Conservation (phyloP, 2,329 filamentous ascomycete species). For the Curvularia hawaiiensis region DNA sequence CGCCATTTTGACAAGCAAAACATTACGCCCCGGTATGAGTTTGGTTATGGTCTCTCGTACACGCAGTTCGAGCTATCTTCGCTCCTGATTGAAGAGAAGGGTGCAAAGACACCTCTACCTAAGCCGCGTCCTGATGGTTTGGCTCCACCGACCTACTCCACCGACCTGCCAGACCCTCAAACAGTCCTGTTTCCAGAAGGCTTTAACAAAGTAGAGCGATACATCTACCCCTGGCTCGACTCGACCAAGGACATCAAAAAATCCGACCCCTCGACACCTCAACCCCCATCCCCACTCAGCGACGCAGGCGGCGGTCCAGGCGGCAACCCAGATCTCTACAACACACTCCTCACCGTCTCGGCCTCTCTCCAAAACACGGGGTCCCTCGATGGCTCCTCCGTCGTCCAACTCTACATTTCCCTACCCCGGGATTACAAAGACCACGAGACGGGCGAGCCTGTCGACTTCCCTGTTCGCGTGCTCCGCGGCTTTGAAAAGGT, state of each 20-base stretch:
- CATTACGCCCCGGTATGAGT: conserved; percentile 79
- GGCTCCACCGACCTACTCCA: conserved; percentile 55
- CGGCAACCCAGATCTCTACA: conserved; percentile 70
- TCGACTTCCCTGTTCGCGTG: conserved; percentile 61
- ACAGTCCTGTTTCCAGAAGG: conserved; percentile 65
- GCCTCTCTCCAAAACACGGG: conserved; percentile 68
- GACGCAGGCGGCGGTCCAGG: conserved; percentile 71
- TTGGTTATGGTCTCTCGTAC: conserved; percentile 85
- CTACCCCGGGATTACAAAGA: conserved; percentile 53
- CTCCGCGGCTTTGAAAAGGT: conserved; percentile 54
- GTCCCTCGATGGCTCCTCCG: conserved; percentile 56
- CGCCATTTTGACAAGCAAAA: conserved; percentile 80
- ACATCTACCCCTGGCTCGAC: conserved; percentile 74
- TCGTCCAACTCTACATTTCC: conserved; percentile 63
- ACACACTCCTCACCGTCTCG: conserved; percentile 57
- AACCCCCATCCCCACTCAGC: conserved; percentile 62
- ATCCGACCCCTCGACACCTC: conserved; percentile 56
- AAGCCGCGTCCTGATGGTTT: conserved; percentile 43
- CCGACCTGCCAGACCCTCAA: conserved; percentile 59
- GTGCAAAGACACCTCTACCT: conserved; percentile 51
- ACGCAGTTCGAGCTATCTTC: conserved; percentile 71
- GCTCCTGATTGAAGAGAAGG: conserved; percentile 51
- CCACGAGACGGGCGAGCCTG: conserved; percentile 49
- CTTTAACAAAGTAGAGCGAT: conserved; percentile 68
- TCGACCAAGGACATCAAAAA: conserved; percentile 55